A percentile compares a stretch with the other conserved stretches of the same genome.
Conservation (phyloP, 2,329 filamentous ascomycete genomes). For the Pseudocercospora musae region DNA sequence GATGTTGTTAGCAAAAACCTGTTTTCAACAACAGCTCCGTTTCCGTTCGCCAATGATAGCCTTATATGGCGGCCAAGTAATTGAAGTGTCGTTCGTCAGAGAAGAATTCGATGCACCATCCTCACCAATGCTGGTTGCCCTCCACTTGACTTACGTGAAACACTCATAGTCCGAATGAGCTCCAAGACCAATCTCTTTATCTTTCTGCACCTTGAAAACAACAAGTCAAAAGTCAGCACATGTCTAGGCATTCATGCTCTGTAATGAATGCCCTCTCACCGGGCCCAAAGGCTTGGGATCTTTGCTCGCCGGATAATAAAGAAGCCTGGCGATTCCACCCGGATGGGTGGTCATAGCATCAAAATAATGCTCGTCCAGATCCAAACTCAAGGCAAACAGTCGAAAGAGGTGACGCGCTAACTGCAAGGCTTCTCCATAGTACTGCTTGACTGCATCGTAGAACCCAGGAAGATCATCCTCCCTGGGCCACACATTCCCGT, state of each 20-base stretch:
- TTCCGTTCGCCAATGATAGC: too few species aligned
- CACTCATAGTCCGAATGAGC: slow-evolving; percentile 37
- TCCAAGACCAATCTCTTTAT: slow-evolving; percentile 39
- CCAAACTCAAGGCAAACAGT: slow-evolving; percentile 41
- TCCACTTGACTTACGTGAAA: slow-evolving; percentile 20
- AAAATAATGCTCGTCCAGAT: slow-evolving; percentile 40
- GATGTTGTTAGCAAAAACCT: neutral
- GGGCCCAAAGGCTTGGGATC: slow-evolving; percentile 20
- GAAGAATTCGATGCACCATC: neutral
- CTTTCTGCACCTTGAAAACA: slow-evolving; percentile 6
- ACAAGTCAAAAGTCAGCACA: neutral
- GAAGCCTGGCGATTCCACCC: slow-evolving; percentile 40
- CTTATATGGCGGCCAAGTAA: too few species aligned
- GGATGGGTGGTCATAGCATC: slow-evolving; percentile 41
- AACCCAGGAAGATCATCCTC: slow-evolving; percentile 42
- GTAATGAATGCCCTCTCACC: neutral
- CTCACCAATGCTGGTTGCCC: neutral
- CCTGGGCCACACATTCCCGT: slow-evolving; percentile 41
- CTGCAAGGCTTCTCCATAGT: slow-evolving; percentile 39
- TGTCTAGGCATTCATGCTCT: neutral
- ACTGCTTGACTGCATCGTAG: slow-evolving; percentile 36
- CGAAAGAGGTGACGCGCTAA: slow-evolving; percentile 42
- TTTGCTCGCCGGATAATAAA: slow-evolving; percentile 40
- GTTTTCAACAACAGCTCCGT: neutral
- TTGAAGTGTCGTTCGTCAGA: too few species aligned